Evolutionary conservation across 371 early-diverging fungal genomes (phyloP), one percentile per base, ranked within the genome.

Genomic region (Fennellomyces sp.): DNA sequence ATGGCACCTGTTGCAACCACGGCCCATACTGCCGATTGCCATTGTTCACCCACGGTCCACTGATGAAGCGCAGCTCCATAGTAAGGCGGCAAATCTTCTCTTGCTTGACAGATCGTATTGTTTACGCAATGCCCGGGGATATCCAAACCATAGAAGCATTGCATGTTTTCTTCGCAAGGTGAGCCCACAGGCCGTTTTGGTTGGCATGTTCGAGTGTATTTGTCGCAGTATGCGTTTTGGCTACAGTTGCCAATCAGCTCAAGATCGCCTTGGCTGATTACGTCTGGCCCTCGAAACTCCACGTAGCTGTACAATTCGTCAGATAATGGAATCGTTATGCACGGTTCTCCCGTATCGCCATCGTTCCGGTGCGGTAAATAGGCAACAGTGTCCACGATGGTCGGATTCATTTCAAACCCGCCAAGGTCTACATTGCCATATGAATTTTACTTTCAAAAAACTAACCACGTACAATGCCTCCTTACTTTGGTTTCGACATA

Each of bases 241-340:
- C 73, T 80, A 55, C 80, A 80, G 35, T 80, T 80, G 39, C 80
- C 80, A 42, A 80, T 69, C 15, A 73, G 41, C 0, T 71, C 65
- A 13, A 80, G 56, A 58, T 80, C 80, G 21, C 66, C 68, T 17
- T 66, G 56, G 25, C 67, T 63, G 10, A 80, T 73, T 8, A 75
- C 72, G 27, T 72, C 58, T 0, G 76, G 75, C 17, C 80, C 80
- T 36, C 75, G 73, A 59, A 58, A 73, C 13, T 74, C 71, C 13
- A 75, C 76, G 55, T 80, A 80, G 23, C 58, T 72, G 12, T 69
- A 65, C 2, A 80, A 67, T 48, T 76, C 77, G 28, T 70, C 68
- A 2, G 75, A 69, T 12, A 69, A 62, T 42, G 80, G 80, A 47
- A 80, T 75, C 10, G 72, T 68, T 33, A 54, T 47, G 36, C 80